Base-by-base conservation (phyloP, 1,284 basidiomycete species). In the Apiotrichum laibachii region DNA sequence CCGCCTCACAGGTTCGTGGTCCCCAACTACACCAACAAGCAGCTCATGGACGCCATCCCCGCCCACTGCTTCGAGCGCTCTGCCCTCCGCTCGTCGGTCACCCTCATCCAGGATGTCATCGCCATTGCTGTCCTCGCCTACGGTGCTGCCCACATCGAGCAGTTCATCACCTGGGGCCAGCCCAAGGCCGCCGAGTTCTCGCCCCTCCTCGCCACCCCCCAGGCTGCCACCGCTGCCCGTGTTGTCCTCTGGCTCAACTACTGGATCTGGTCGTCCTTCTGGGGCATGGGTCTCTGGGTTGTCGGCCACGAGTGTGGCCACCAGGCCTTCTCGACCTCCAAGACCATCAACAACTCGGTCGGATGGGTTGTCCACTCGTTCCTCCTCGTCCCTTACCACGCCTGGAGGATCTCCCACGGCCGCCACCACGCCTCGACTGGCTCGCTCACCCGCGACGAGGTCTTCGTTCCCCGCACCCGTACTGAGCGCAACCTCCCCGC, bases 341-440 rank as follows among this genome's bases (percentile, higher is more conserved):
- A 97, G 82, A 77, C 82, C 39, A 82, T 98, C 78, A 99, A 99
- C 83, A 92, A 98, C 83, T 77, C 85, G 39, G 90, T 95, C 64
- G 95, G 95, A 34, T 96, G 91, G 90, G 76, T 97, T 61, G 82
- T 98, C 39, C 96, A 99, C 79, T 96, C 93, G 45, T 85, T 84
- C 59, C 85, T 99, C 53, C 88, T 96, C 55, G 95, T 99, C 18
- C 95, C 96, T 15, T 99, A 94, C 81, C 94, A 98, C 77, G 91
- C 92, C 18, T 99, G 96, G 96, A 85, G 93, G 64, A 94, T 99
- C 77, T 90, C 89, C 67, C 95, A 99, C 77, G 92, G 86, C 39
- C 93, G 93, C 77, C 95, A 99, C 79, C 95, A 99, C 79, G 96
- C 96, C 35, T 88, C 89, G 9, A 98, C 94, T 10, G 90, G 85